Conservation (phyloP, 148 eudicot genomes). For the Cornus suecica region DNA sequence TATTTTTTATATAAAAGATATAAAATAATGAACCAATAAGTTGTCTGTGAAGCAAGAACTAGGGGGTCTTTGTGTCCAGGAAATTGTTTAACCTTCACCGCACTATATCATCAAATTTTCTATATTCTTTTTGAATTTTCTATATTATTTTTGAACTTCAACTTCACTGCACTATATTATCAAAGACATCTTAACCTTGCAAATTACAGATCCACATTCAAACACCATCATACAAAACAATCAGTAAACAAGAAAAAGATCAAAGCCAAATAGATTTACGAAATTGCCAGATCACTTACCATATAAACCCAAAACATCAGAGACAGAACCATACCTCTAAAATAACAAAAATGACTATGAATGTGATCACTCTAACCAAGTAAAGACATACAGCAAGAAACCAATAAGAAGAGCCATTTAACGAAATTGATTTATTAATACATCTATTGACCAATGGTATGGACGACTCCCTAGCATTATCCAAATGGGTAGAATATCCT, state of each 20-base stretch:
- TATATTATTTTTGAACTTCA: too few species aligned
- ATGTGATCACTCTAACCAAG: neutral
- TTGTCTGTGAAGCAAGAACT: conserved; percentile 74
- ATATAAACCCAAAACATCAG: neutral
- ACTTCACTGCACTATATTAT: conserved; percentile 41
- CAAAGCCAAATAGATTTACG: neutral
- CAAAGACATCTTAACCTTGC: conserved; percentile 43
- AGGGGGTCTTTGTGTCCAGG: conserved; percentile 71
- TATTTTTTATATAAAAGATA: neutral
- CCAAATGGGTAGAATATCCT: too few species aligned
- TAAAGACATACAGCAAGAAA: neutral
- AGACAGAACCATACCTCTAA: neutral
- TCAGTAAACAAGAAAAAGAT: conserved; percentile 20
- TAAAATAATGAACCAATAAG: conserved; percentile 48
- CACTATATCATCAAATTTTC: too few species aligned
- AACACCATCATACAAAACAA: conserved; percentile 15
- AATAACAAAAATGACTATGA: neutral
- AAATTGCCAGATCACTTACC: neutral
- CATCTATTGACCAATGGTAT: neutral
- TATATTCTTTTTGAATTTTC: too few species aligned
- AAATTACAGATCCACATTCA: conserved; percentile 24
- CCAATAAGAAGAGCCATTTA: neutral
- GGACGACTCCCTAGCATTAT: too few species aligned
- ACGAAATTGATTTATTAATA: neutral
- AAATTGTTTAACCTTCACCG: conserved; percentile 35